A percentile compares a stretch with the other conserved stretches of the same genome.
These are phyloP conservation scores for Chenopodium album DNA, from an alignment of 148 eudicot genomes.

Conservation along the genomic window DNA sequence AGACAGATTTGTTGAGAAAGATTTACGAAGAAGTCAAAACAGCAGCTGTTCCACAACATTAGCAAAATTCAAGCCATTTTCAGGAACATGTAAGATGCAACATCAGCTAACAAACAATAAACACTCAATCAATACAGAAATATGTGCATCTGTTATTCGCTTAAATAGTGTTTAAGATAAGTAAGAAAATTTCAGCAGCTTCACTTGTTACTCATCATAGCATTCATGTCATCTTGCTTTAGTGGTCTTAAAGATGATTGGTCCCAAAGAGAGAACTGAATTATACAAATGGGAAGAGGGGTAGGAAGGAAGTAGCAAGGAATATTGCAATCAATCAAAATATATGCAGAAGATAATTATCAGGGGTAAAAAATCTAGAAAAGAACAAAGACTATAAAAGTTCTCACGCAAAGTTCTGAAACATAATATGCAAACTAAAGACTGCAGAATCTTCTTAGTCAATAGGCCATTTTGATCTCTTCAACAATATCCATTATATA, in stretches of 20 bases:
- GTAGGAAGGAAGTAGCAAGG: not conserved
- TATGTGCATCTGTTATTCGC: not conserved
- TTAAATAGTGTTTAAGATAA: not conserved
- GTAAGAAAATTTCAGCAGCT: too few species aligned
- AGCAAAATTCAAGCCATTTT: not conserved
- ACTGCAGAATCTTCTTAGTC: not conserved
- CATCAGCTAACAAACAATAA: not conserved
- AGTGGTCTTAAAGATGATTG: not conserved
- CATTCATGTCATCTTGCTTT: too few species aligned
- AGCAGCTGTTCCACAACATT: not conserved
- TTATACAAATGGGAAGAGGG: not conserved
- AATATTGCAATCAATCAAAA: not conserved
- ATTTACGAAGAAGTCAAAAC: not conserved
- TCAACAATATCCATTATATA: too few species aligned
- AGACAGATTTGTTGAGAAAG: too few species aligned
- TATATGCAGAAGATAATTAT: not conserved
- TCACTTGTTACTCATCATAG: too few species aligned
- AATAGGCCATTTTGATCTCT: too few species aligned
- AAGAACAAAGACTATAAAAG: not conserved
- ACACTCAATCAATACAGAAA: not conserved
- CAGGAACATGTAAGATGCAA: not conserved
- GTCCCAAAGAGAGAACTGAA: not conserved
- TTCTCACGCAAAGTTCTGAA: not conserved
- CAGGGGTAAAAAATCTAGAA: not conserved
- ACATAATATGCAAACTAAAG: not conserved